Evolutionary conservation across 2,329 filamentous ascomycete genomes (phyloP).

Genomic region (Zelopaecilomyces penicillatus): DNA sequence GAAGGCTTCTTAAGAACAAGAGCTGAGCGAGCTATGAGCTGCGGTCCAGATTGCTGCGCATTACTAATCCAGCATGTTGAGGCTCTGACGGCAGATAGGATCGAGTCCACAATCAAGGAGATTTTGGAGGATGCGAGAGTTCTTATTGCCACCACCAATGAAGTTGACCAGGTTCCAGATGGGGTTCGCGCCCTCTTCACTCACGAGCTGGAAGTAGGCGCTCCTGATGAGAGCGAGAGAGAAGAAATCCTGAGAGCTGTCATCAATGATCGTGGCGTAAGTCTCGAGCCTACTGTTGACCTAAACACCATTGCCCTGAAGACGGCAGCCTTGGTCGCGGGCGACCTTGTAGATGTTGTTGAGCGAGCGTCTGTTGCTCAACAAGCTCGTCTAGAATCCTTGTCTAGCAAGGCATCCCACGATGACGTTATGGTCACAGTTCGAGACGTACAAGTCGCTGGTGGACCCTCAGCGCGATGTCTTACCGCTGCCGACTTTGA

Average conservation of each 20-base stretch:
- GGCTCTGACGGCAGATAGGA: constrained; percentile 81
- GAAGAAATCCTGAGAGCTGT: constrained; percentile 78
- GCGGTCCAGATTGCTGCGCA: constrained; percentile 74
- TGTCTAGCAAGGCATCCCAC: constrained; percentile 45
- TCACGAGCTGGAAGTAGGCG: constrained; percentile 87
- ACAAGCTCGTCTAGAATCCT: constrained; percentile 62
- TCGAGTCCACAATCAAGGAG: constrained; percentile 76
- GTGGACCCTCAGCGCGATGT: constrained; percentile 69
- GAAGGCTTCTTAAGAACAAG: constrained; percentile 83
- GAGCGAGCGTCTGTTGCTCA: constrained; percentile 78
- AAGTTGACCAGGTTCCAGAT: constrained; percentile 89
- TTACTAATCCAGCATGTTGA: constrained; percentile 87
- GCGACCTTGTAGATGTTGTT: constrained; percentile 88
- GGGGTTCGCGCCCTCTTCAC: constrained; percentile 86
- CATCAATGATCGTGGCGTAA: constrained; percentile 65
- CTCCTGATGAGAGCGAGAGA: constrained; percentile 85
- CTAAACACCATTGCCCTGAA: constrained; percentile 81
- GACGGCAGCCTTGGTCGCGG: constrained; percentile 89
- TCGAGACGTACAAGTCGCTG: constrained; percentile 80
- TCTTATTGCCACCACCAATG: constrained; percentile 86
- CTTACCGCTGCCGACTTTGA: constrained; percentile 82
- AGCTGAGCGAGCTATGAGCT: constrained; percentile 80
- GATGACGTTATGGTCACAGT: constrained; percentile 46
- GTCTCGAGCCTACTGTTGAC: constrained; percentile 76
- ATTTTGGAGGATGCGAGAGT: constrained; percentile 73